Base-by-base conservation (phyloP, 2,329 filamentous ascomycete species). In the Colletotrichum lindemuthianum region DNA sequence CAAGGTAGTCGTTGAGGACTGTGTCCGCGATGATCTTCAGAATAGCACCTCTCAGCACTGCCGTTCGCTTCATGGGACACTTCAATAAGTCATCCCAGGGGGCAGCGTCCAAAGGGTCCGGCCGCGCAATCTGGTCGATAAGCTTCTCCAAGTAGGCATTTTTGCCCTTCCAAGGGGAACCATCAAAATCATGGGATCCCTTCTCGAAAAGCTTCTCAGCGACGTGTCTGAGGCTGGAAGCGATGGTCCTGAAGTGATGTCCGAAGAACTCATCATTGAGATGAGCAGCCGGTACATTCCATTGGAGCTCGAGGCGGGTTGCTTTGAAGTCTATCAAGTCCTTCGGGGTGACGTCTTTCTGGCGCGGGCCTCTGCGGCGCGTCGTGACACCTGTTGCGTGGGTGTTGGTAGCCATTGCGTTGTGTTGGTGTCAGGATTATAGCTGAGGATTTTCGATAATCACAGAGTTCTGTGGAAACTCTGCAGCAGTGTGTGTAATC, bases 61-160 rank as follows among this genome's bases (percentile, higher is more conserved):
- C 67, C 36, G 53, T 59, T 12, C 74, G 70, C 52, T 74, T 70
- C 0, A 53, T 43, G 12, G 51, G 49, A 16, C 70, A 60, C 13
- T 47, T 58, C 33, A 77, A 68, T 6, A 77, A 59, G 32, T 61
- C 67, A 12, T 72, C 73, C 76, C 75, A 77, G 5, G 68, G 67
- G 11, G 63, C 65, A 8, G 61, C 44, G 1, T 69, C 63, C 4
- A 33, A 34, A 5, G 69, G 65, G 40, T 74, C 71, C 11, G 73
- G 71, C 3, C 68, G 69, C 53, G 74, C 74, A n/a, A 77, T 57
- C 16, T 69, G 59, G 44, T 69, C 58, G 12, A 74, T 16, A 10
- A 45, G 43, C 24, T 43, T 34, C 34, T 59, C 47, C 41, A 66
- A 11, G 11, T 15, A 53, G 11, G 37, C 37, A 4, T 37, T 36